phyloP scores from a whole-genome alignment of 148 eudicot species.

The Hydrangea macrophylla region DNA sequence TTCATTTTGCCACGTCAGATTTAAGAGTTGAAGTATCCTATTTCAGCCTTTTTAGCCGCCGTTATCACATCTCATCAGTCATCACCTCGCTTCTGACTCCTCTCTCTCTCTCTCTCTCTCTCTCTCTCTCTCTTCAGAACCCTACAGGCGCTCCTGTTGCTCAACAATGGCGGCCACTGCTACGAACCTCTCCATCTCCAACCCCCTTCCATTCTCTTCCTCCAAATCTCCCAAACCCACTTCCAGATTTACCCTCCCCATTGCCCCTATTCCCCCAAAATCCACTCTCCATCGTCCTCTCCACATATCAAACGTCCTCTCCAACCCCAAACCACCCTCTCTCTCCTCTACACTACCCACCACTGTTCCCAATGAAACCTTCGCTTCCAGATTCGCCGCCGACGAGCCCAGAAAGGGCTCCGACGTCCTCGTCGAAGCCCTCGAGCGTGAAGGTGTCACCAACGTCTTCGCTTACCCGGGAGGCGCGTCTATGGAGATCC shows the following conservation, averaged over 20 bases:
- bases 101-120: background rate
- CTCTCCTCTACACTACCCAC: background rate
- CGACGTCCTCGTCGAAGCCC: slow-evolving; percentile 52
- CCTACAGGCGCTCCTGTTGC: background rate
- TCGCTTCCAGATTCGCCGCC: background rate
- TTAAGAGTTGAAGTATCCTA: background rate
- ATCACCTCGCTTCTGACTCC: background rate
- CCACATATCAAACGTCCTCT: slow-evolving; percentile 15
- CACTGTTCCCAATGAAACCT: background rate
- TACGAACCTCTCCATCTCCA: slow-evolving; percentile 16
- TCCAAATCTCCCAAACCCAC: background rate
- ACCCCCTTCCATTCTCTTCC: background rate
- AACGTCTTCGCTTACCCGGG: slow-evolving; percentile 55
- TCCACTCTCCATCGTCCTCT: slow-evolving; percentile 17
- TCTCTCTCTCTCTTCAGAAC: background rate
- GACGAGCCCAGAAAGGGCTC: slow-evolving; percentile 19
- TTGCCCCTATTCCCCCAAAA: slow-evolving; percentile 5
- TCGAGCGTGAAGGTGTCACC: slow-evolving; percentile 40
- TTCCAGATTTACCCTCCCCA: slow-evolving; percentile 19
- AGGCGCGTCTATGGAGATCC: slow-evolving; percentile 49
- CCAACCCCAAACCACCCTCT: background rate
- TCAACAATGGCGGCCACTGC: slow-evolving; percentile 31
- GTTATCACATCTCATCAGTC: background rate
- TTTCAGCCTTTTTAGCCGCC: background rate
- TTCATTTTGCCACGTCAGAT: background rate